Conservation (phyloP, 2,329 filamentous ascomycete species). For the Rutstroemia sp. region DNA sequence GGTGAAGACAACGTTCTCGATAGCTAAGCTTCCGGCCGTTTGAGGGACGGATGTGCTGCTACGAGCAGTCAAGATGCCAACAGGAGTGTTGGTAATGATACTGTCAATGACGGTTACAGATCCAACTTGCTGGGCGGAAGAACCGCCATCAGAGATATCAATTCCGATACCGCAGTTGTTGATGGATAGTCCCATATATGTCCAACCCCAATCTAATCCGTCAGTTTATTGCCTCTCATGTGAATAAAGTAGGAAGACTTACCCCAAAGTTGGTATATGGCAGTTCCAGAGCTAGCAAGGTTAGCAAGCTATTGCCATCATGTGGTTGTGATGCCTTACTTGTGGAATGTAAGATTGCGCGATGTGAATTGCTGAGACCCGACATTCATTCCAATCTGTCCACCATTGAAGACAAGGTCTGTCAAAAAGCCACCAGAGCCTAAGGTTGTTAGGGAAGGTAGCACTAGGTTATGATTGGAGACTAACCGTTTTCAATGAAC, state of each 20-base stretch:
- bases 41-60: conserved; percentile 43
- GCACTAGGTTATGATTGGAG: conserved; percentile 24
- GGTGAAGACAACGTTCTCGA: conserved; percentile 81
- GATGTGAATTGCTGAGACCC: conserved; percentile 61
- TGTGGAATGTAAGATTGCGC: conserved; percentile 41
- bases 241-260: neutral
- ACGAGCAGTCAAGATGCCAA: conserved; percentile 43
- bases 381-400: conserved; percentile 50
- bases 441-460: conserved; percentile 28
- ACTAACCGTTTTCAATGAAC: conserved; percentile 36
- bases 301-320: neutral
- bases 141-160: conserved; percentile 39
- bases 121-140: conserved; percentile 40
- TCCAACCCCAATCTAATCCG: conserved; percentile 47
- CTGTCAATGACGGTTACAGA: conserved; percentile 51
- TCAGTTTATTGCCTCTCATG: neutral
- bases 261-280: conserved; percentile 48
- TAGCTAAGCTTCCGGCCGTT: conserved; percentile 69
- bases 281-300: conserved; percentile 37
- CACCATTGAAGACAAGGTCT: conserved; percentile 54
- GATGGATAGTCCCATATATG: conserved; percentile 43
- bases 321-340: conserved; percentile 13
- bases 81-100: conserved; percentile 39
- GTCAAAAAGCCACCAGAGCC: conserved; percentile 51
- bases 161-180: conserved; percentile 46